A percentile compares a stretch with the other conserved stretches of the same genome.
These are phyloP conservation scores for Toxoplasma gondii DNA, from an alignment of 169 alveolate genomes.

Conservation along the genomic window DNA sequence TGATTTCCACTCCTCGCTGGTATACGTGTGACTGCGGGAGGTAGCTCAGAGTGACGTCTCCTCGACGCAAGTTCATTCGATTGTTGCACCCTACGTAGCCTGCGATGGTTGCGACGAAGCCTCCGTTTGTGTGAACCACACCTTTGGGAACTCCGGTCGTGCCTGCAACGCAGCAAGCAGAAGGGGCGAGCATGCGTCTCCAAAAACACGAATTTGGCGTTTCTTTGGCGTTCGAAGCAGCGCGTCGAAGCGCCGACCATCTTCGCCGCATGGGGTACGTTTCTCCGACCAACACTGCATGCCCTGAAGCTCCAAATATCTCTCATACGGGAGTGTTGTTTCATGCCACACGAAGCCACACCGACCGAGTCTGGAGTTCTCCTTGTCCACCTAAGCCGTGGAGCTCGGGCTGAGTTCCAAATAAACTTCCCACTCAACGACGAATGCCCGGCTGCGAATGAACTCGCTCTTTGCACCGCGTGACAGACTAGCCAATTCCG, in stretches of 20 bases:
- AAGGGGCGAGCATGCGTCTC: slow-evolving; percentile 74
- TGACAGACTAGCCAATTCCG: too few species aligned
- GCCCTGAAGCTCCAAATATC: too few species aligned
- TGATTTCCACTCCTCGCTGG: slow-evolving; percentile 79
- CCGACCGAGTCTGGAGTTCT: too few species aligned
- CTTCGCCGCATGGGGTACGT: not conserved
- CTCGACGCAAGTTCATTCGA: slow-evolving; percentile 60
- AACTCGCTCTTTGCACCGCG: too few species aligned
- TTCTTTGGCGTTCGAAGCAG: not conserved
- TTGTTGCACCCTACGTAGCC: slow-evolving; percentile 51
- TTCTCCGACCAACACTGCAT: not conserved
- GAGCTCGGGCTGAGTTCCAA: too few species aligned
- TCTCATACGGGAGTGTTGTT: too few species aligned
- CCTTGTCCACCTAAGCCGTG: too few species aligned
- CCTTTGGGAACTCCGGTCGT: slow-evolving; percentile 95
- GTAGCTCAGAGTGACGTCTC: slow-evolving; percentile 83
- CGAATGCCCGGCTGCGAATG: too few species aligned
- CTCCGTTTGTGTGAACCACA: slow-evolving; percentile 86
- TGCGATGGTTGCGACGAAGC: slow-evolving; percentile 78
- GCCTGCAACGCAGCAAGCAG: slow-evolving; percentile 91
- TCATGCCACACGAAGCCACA: too few species aligned
- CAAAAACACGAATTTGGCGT: not conserved
- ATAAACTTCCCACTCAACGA: too few species aligned
- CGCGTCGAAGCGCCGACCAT: not conserved
- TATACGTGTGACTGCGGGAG: slow-evolving; percentile 90